These are phyloP conservation scores for Microcera coccophila DNA, from an alignment of 2,329 filamentous ascomycete species.

Conservation along the genomic window DNA sequence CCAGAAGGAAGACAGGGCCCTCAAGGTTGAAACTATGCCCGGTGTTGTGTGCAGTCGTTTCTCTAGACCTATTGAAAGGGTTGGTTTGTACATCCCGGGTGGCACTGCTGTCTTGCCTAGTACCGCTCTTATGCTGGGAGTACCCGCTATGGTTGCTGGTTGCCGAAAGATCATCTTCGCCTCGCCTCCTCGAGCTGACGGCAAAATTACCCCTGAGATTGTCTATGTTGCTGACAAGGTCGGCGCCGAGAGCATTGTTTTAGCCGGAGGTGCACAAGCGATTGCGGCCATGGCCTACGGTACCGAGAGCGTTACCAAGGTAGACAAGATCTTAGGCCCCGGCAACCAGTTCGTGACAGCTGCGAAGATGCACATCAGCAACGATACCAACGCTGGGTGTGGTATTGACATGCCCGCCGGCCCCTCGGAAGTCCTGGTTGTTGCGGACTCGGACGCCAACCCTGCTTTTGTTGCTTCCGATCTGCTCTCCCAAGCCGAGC, in stretches of 20 bases:
- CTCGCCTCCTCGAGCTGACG: constrained; percentile 83
- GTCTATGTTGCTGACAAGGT: constrained; percentile 97
- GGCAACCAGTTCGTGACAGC: constrained; percentile 99
- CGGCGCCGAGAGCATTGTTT: constrained; percentile 89
- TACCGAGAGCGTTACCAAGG: constrained; percentile 89
- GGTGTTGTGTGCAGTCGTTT: constrained; percentile 94
- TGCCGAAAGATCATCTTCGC: constrained; percentile 94
- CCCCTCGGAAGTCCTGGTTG: constrained; percentile 92
- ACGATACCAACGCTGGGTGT: constrained; percentile 92
- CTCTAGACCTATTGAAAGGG: constrained; percentile 83
- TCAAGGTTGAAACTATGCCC: constrained; percentile 95
- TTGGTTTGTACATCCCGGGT: constrained; percentile 94
- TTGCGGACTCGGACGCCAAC: constrained; percentile 83
- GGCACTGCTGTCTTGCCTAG: constrained; percentile 96
- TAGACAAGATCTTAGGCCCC: constrained; percentile 97
- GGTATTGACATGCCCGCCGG: constrained; percentile 98
- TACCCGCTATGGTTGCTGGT: constrained; percentile 94
- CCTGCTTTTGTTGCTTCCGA: constrained; percentile 95
- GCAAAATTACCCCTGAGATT: constrained; percentile 90
- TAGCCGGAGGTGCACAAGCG: constrained; percentile 92
- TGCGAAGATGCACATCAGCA: constrained; percentile 96
- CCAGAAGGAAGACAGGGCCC: constrained; percentile 76
- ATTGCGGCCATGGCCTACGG: constrained; percentile 97
- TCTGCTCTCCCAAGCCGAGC: constrained; percentile 90
- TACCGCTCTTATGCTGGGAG: constrained; percentile 95